Evolutionary conservation across 139 green algal species (phyloP), one percentile per base, ranked within the genome.

Genomic region (Chlamydomonas incerta): DNA sequence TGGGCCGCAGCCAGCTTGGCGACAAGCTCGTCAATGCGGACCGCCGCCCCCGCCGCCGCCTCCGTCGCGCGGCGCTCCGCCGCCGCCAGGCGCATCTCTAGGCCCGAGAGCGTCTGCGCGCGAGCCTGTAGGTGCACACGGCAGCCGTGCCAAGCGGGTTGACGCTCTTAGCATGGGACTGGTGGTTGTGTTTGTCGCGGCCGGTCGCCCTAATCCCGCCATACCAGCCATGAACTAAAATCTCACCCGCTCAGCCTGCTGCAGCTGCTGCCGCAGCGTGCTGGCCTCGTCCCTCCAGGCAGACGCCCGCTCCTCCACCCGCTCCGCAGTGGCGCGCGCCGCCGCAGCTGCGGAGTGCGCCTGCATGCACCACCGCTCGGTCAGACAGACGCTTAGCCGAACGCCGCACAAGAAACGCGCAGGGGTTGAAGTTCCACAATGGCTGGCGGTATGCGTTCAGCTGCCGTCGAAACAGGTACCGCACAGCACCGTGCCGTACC

Each of bases 21-120:
- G n/a, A 60, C 34, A 23, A 89, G 46, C 55, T 69, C 69, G 37
- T 89, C 76, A 23, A 74, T 20, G 5, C 76, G 85, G 26, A 50
- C 76, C 26, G 69, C 55, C 14, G 46, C 67, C 13, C 2, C 55
- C 9, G 60, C 47, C 3, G 35, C 24, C 6, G 57, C 28, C 62
- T 80, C 60, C 6, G 60, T 72, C 4, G 71, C 69, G 8, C 79
- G 70, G 21, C 77, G 85, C 72, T 89, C 85, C 14, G 71, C 77
- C 0, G 71, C 79, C 3, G 46, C 47, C 31, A 89, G 85, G 9
- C 85, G 85, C 24, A n/a, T 33, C 68, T 89, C 77, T 23, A 87
- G 21, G 69, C 26, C n/a, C 3, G 23, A 10, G 0, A 86, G 29
- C 9, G 80, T 69, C 29, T 82, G 58, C 9, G 11, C 0, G 10